A percentile compares a stretch with the other conserved stretches of the same genome.
Conservation (phyloP, 768 basidiomycete species). For the Kwoniella bestiolae region DNA sequence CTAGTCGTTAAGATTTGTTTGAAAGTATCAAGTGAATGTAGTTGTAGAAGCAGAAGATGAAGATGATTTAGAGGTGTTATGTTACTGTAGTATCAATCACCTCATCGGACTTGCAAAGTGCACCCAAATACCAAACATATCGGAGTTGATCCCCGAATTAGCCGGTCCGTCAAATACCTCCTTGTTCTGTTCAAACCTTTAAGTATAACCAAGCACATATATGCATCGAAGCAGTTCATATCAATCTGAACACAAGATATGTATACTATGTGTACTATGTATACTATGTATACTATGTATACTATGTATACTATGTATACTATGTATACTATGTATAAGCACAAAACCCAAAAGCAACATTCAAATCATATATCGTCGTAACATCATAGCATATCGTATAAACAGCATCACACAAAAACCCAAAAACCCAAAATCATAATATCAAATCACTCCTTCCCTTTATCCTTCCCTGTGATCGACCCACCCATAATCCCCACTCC, state of each 20-base stretch:
- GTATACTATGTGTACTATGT: too few species aligned
- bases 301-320: background rate
- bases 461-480: background rate
- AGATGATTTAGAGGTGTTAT: background rate
- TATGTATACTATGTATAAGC: background rate
- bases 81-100: background rate
- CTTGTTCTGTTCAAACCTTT: too few species aligned
- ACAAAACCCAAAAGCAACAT: background rate
- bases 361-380: background rate
- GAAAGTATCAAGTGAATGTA: too few species aligned
- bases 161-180: too few species aligned
- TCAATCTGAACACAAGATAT: too few species aligned
- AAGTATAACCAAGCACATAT: too few species aligned
- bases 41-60: background rate
- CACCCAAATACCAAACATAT: background rate
- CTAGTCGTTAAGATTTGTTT: too few species aligned
- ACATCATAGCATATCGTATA: background rate
- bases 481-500: constrained; percentile 8
- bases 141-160: background rate
- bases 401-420: background rate
- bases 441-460: background rate
- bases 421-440: constrained; percentile 2
- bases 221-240: too few species aligned
- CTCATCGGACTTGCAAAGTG: background rate
- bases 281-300: too few species aligned